Evolutionary conservation across 805 yeast genomes (phyloP).

Genomic region (Komagataella ulmi): DNA sequence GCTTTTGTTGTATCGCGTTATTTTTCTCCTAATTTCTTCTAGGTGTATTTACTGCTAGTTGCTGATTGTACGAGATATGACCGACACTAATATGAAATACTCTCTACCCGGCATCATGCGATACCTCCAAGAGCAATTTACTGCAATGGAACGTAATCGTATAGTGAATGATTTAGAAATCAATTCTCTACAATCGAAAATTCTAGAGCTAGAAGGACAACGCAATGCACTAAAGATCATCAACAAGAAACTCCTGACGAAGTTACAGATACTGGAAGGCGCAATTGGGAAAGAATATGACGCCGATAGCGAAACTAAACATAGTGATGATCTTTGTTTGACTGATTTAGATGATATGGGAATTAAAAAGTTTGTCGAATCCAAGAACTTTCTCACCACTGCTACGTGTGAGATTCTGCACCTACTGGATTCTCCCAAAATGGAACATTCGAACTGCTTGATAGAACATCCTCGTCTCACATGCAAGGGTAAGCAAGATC

Average conservation of each 20-base stretch:
- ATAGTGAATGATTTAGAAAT: constrained; percentile 40
- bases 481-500: background rate
- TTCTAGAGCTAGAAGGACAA: constrained; percentile 39
- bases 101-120: constrained; percentile 49
- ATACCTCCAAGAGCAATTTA: constrained; percentile 44
- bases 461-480: background rate
- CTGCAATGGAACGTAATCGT: constrained; percentile 27
- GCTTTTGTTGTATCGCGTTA: background rate
- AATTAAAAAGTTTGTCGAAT: constrained; percentile 14
- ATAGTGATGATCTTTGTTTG: background rate
- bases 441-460: constrained; percentile 8
- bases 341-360: constrained; percentile 11
- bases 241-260: constrained; percentile 26
- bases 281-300: constrained; percentile 7
- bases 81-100: constrained; percentile 8
- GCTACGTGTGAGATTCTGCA: constrained; percentile 23
- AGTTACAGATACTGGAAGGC: constrained; percentile 23
- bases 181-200: constrained; percentile 35
- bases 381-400: constrained; percentile 18
- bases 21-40: too few relatives aligned
- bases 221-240: constrained; percentile 27
- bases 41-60: background rate
- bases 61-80: background rate
- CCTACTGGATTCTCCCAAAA: constrained; percentile 18
- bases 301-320: background rate